Conservation (phyloP, 108 stramenopile species). For the Discostella pseudostelligera region DNA sequence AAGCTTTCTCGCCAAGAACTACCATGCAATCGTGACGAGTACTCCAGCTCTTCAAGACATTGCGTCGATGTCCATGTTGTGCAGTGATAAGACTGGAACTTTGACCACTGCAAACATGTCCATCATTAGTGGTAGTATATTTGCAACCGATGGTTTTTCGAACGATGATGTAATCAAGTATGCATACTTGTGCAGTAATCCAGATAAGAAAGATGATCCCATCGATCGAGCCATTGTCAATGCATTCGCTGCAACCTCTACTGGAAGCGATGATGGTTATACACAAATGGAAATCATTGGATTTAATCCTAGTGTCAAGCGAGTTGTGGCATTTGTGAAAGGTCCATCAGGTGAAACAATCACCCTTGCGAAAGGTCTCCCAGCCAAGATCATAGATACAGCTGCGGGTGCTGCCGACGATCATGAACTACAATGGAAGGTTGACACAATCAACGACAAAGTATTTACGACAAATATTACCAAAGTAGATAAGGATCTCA, state of each 20-base stretch:
- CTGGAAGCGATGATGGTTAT: constrained; percentile 26
- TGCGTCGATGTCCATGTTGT: constrained; percentile 73
- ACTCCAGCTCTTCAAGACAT: constrained; percentile 88
- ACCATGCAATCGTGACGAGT: constrained; percentile 80
- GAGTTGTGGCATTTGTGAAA: constrained; percentile 61
- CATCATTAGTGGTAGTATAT: constrained; percentile 61
- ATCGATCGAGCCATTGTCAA: constrained; percentile 75
- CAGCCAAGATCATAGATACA: constrained; percentile 74
- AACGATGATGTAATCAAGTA: constrained; percentile 55
- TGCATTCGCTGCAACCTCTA: constrained; percentile 32
- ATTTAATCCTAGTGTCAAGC: constrained; percentile 63
- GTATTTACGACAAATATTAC: constrained; percentile 13
- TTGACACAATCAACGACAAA: constrained; percentile 36
- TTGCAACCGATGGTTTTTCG: constrained; percentile 47
- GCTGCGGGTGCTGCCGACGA: constrained; percentile 59
- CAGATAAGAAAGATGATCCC: constrained; percentile 84
- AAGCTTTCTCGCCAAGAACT: constrained; percentile 66
- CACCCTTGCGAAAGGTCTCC: constrained; percentile 76
- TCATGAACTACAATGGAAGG: constrained; percentile 73
- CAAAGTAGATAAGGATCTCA: constrained; percentile 34
- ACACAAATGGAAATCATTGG: constrained; percentile 59
- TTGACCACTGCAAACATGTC: constrained; percentile 84
- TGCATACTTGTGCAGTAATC: constrained; percentile 66
- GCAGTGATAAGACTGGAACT: constrained; percentile 89
- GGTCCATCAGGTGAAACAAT: constrained; percentile 25